Base-by-base conservation (phyloP, 2,329 filamentous ascomycete genomes). In the Corynespora cassiicola region DNA sequence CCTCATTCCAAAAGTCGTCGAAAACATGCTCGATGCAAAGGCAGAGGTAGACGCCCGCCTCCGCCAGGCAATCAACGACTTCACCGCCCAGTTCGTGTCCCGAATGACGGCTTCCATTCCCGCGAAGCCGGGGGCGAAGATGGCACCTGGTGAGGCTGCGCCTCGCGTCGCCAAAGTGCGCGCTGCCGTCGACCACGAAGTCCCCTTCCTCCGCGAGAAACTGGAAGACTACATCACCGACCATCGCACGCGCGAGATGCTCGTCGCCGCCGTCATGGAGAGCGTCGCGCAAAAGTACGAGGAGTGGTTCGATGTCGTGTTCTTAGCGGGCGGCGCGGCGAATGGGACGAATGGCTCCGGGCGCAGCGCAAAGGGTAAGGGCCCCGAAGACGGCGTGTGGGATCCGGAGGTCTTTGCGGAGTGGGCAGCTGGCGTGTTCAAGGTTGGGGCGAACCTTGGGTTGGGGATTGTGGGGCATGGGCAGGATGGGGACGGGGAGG, bases 21-120 rank as follows among this genome's bases (percentile, higher is more conserved):
- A 86, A 58, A 86, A 86, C 58, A 86, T 87, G 83, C 75, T 86
- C 11, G 84, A 87, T 56, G 84, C 84, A 14, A 86, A 86, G 66
- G 81, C 80, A 8, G 83, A 87, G 61, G 73, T 87, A 0, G 84
- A 87, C 50, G 81, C 79, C 1, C 72, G 79, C 6, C 71, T 87
- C 6, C 69, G 84, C 25, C 78, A 76, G 5, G 80, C 81, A 2
- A 86, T 87, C 60, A 84, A 82, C 40, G 81, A 85, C 42, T 84
- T 87, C 49, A 84, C 82, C n/a, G 75, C 73, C 31, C 70, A 72
- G 18, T 83, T 80, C 47, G 77, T 81, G 1, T 63, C 63, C 0
- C 72, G 76, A 27, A 85, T 87, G 73, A 81, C 78, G 0, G 73
- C 72, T 10, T 63, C 72, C 0, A 56, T 72, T 56, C 33, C 69